phyloP scores from a whole-genome alignment of 805 yeast genomes.

The Ogataea ramenticola region DNA sequence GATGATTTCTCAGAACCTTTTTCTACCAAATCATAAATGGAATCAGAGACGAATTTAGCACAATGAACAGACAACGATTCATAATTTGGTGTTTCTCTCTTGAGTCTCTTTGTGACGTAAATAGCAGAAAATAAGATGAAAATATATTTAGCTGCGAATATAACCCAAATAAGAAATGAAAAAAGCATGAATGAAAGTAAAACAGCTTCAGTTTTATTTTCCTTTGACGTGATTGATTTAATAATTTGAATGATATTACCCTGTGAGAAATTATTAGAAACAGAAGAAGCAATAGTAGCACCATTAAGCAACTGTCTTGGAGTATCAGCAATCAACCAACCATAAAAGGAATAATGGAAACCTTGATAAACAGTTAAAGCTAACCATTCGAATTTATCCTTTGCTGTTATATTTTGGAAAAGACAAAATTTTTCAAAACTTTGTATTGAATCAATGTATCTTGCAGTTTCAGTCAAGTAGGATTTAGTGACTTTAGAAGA shows the following conservation, averaged over 20 bases:
- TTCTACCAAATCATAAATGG: slow-evolving; percentile 13
- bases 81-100: neutral
- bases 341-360: slow-evolving; percentile 51
- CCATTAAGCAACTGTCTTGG: slow-evolving; percentile 87
- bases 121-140: slow-evolving; percentile 14
- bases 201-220: slow-evolving; percentile 60
- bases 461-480: slow-evolving; percentile 61
- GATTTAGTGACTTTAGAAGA: slow-evolving; percentile 62
- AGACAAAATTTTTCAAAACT: slow-evolving; percentile 67
- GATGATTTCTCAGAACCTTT: neutral
- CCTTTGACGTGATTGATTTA: slow-evolving; percentile 42
- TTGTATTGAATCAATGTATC: slow-evolving; percentile 46
- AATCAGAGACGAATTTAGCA: slow-evolving; percentile 18
- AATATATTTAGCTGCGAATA: slow-evolving; percentile 36
- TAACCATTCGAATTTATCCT: slow-evolving; percentile 59
- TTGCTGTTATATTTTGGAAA: slow-evolving; percentile 59
- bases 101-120: slow-evolving; percentile 9
- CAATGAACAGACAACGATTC: slow-evolving; percentile 16
- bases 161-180: slow-evolving; percentile 66
- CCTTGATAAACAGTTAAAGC: slow-evolving; percentile 61
- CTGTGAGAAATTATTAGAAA: slow-evolving; percentile 34
- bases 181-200: slow-evolving; percentile 68
- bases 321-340: slow-evolving; percentile 66
- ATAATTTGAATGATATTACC: slow-evolving; percentile 39
- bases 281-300: slow-evolving; percentile 52